phyloP scores from a whole-genome alignment of 371 early-diverging fungal genomes.

The Lichtheimia ramosa region DNA sequence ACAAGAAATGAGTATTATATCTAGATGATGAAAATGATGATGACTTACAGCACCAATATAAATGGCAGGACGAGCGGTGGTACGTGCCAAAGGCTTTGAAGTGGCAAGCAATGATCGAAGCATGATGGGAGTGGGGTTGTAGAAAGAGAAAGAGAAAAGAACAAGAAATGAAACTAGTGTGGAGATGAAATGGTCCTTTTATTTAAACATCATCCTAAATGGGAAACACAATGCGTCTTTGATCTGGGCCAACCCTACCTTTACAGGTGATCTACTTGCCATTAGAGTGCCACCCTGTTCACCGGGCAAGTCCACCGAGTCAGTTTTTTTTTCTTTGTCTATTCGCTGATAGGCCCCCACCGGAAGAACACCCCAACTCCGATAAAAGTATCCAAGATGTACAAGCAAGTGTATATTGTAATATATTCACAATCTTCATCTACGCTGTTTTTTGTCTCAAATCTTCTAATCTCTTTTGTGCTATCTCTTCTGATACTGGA shows the following conservation, averaged over 20 bases:
- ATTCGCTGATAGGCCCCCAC: no score
- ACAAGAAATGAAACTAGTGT: slow-evolving; percentile 16
- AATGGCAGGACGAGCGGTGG: slow-evolving; percentile 23
- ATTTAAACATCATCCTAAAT: slow-evolving; percentile 23
- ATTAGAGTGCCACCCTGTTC: slow-evolving; percentile 18
- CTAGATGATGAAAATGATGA: not conserved
- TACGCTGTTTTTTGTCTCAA: slow-evolving; percentile 11
- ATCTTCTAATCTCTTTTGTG: slow-evolving; percentile 26
- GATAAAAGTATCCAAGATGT: no score
- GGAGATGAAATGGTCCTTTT: slow-evolving; percentile 10
- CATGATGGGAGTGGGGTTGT: slow-evolving; percentile 19
- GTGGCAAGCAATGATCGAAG: slow-evolving; percentile 33
- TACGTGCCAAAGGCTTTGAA: slow-evolving; percentile 15
- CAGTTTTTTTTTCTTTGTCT: slow-evolving; percentile 16
- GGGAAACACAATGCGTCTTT: slow-evolving; percentile 21
- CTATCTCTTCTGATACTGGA: slow-evolving; percentile 42
- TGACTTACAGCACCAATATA: slow-evolving; percentile 23
- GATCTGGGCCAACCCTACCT: slow-evolving; percentile 6
- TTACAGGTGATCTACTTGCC: slow-evolving; percentile 16
- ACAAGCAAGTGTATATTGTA: no score
- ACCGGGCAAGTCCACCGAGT: slow-evolving; percentile 55
- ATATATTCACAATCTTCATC: no score
- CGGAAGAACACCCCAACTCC: no score
- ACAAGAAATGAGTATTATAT: not conserved
- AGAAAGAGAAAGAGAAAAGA: slow-evolving; percentile 8